Evolutionary conservation across 768 basidiomycete genomes (phyloP).

Genomic region (Hirschioporus abietinus): DNA sequence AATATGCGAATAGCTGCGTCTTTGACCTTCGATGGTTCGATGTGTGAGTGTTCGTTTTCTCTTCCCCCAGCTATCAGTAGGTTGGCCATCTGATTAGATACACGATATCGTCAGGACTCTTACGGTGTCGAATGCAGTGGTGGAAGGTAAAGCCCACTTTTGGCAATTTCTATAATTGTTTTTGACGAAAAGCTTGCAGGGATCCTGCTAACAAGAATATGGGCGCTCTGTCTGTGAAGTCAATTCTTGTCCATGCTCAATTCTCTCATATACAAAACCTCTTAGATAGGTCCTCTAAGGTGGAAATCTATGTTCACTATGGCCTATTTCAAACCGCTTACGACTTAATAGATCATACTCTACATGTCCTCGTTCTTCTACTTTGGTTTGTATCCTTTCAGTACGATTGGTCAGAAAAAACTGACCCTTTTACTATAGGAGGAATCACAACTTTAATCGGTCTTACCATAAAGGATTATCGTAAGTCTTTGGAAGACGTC

Average conservation of each 20-base stretch:
- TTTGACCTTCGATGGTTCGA: constrained; percentile 14
- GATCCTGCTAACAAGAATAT: constrained; percentile 10
- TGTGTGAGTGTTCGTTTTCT: constrained; percentile 3
- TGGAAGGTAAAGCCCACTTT: not conserved
- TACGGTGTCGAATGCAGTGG: not conserved
- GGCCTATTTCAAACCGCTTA: not conserved
- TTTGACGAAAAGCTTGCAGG: constrained; percentile 2
- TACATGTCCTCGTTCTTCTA: constrained; percentile 9
- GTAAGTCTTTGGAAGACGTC: not conserved
- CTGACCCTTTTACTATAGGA: not conserved
- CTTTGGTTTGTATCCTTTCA: not conserved
- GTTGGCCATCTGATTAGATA: not conserved
- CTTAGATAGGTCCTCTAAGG: not conserved
- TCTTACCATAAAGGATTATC: constrained; percentile 11
- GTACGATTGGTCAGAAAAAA: not conserved
- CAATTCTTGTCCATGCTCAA: not conserved
- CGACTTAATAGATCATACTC: constrained; percentile 8
- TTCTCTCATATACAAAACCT: not conserved
- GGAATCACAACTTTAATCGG: constrained; percentile 9
- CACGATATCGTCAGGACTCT: not conserved
- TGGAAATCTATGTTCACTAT: not conserved
- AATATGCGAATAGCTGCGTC: constrained; percentile 5
- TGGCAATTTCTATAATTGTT: not conserved
- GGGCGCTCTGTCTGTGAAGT: constrained; percentile 11
- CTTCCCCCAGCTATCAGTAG: not conserved